Evolutionary conservation across 2,329 filamentous ascomycete genomes (phyloP).

Genomic region (Neonectria sp.): DNA sequence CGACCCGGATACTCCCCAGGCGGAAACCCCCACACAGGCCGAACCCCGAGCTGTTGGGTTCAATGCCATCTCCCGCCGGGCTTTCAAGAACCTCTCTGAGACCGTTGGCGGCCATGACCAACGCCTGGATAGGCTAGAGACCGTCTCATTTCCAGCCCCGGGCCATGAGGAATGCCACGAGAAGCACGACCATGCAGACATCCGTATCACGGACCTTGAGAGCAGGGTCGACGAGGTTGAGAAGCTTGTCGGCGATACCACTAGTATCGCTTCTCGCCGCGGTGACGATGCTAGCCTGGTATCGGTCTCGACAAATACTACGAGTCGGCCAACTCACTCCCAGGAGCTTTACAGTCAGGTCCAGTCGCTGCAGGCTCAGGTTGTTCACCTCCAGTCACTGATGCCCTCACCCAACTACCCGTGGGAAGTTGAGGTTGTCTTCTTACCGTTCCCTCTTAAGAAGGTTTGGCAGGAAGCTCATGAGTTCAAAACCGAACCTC

Average conservation of each 20-base stretch:
- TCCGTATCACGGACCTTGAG: slow-evolving; percentile 79
- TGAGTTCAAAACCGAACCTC: slow-evolving; percentile 61
- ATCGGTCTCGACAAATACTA: slow-evolving; percentile 62
- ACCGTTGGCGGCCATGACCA: slow-evolving; percentile 73
- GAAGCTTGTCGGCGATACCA: slow-evolving; percentile 65
- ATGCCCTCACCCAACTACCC: slow-evolving; percentile 75
- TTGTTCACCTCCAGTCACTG: slow-evolving; percentile 71
- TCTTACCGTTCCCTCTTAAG: slow-evolving; percentile 78
- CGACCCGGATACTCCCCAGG: slow-evolving; percentile 36
- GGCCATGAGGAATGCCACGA: slow-evolving; percentile 80
- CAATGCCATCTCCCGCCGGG: slow-evolving; percentile 51
- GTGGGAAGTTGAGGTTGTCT: slow-evolving; percentile 83
- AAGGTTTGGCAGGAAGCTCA: slow-evolving; percentile 67
- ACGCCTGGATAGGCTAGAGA: slow-evolving; percentile 79
- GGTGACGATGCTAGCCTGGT: slow-evolving; percentile 63
- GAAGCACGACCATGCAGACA: slow-evolving; percentile 76
- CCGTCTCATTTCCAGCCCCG: slow-evolving; percentile 75
- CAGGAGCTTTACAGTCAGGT: slow-evolving; percentile 67
- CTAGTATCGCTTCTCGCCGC: slow-evolving; percentile 57
- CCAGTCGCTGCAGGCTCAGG: slow-evolving; percentile 64
- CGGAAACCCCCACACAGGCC: slow-evolving; percentile 46
- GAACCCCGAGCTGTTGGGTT: slow-evolving; percentile 45
- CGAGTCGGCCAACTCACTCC: slow-evolving; percentile 57
- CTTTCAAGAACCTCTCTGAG: slow-evolving; percentile 63
- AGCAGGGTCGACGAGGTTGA: slow-evolving; percentile 73